Base-by-base conservation (phyloP, 768 basidiomycete genomes). In the Serendipita vermifera region DNA sequence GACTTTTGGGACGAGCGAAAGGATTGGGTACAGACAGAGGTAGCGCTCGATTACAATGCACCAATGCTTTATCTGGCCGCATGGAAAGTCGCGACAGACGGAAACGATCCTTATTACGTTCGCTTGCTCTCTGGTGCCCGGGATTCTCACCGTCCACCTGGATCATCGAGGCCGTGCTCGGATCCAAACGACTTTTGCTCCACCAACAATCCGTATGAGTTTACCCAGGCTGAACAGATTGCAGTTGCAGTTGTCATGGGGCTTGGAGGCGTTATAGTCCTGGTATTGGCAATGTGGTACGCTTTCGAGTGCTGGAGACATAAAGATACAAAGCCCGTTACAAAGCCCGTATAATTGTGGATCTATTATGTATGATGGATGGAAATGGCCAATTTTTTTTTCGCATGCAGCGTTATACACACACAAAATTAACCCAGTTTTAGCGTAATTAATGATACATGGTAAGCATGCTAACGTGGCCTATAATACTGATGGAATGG, bases 21-120 rank as follows among this genome's bases (percentile, higher is more conserved):
- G 57, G 90, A 94, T 66, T 94, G 89, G 87, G 83, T 83, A 1
- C 77, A 94, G 69, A 85, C 82, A 15, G 92, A 96, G 77, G 83
- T 82, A 54, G 87, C 84, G n/a, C 69, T 90, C 36, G 92, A 96
- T 65, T 92, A 91, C 67, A 88, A 87, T 61, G 88, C 90, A 0
- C 89, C 90, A 1, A 75, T 94, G 72, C 73, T 94, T n/a, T 85
- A 88, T 1, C 75, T 96, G 33, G 81, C 85, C 0, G 85, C 89
- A 15, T 81, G 82, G 73, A 79, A 84, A 61, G 75, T 84, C n/a
- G 63, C 85, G 51, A 81, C 79, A 59, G 78, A 81, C 57, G 67
- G 73, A 5, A 73, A 24, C 17, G 87, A 92, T 61, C 91, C 91
- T 0, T 90, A 75, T 70, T 96, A 80, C 66, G 86, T 84, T 14